These are phyloP conservation scores for Penicillium sumatraense DNA, from an alignment of 2,329 filamentous ascomycete genomes.

Conservation along the genomic window DNA sequence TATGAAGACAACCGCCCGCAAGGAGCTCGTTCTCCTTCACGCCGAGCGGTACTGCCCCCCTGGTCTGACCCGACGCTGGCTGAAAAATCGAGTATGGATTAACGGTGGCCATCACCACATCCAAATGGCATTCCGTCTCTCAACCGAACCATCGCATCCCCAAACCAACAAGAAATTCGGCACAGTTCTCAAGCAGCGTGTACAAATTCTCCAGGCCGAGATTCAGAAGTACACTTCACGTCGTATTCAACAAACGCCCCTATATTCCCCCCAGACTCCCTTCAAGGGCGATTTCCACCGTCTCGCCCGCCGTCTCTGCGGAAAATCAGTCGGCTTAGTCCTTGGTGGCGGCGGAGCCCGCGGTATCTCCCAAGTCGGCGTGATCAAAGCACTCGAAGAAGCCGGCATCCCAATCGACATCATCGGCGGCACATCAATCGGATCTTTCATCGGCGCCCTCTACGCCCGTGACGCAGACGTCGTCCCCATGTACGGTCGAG, in stretches of 20 bases:
- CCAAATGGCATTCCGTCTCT: slow-evolving; percentile 86
- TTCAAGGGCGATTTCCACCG: slow-evolving; percentile 98
- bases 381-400: slow-evolving; percentile 94
- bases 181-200: slow-evolving; percentile 84
- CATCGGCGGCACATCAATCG: slow-evolving; percentile 93
- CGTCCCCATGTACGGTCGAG: slow-evolving; percentile 93
- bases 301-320: slow-evolving; percentile 84
- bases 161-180: slow-evolving; percentile 80
- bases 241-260: slow-evolving; percentile 82
- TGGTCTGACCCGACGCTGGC: slow-evolving; percentile 85
- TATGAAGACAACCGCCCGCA: slow-evolving; percentile 95
- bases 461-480: slow-evolving; percentile 97
- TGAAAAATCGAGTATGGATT: slow-evolving; percentile 94
- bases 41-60: slow-evolving; percentile 83
- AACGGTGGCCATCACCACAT: slow-evolving; percentile 98
- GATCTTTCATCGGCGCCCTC: slow-evolving; percentile 89
- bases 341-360: slow-evolving; percentile 91
- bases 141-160: slow-evolving; percentile 75
- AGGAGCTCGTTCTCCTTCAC: slow-evolving; percentile 88
- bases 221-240: slow-evolving; percentile 97
- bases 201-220: slow-evolving; percentile 93
- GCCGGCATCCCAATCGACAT: slow-evolving; percentile 95
- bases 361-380: slow-evolving; percentile 89
- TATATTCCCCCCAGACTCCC: slow-evolving; percentile 88
- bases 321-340: slow-evolving; percentile 92